Percentiles rank a stretch among this genome's conserved stretches.
These are phyloP conservation scores for Allium fistulosum DNA, from an alignment of 106 monocot species.

Conservation along the genomic window DNA sequence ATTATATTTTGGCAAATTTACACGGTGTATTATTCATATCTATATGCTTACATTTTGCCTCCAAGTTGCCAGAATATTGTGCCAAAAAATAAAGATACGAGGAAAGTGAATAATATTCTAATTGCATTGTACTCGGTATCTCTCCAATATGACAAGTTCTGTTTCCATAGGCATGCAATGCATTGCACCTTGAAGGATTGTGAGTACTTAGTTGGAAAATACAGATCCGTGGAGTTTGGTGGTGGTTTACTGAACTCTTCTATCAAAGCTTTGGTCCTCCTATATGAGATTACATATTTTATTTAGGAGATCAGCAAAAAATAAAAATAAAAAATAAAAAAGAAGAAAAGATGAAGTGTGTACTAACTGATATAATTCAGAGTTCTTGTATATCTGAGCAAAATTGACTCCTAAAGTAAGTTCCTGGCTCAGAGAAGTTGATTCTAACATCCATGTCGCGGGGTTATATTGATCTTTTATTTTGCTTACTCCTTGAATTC, in stretches of 20 bases:
- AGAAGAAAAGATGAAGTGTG: not conserved
- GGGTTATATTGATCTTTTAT: conserved; percentile 40
- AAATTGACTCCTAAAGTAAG: conserved; percentile 28
- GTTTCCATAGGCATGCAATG: conserved; percentile 62
- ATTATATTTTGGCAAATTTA: too few species aligned
- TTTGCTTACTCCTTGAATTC: conserved; percentile 24
- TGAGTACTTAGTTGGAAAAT: conserved; percentile 53
- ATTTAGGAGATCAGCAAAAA: not conserved
- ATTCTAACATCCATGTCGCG: conserved; percentile 53
- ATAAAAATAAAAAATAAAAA: too few species aligned
- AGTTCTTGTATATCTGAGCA: conserved; percentile 29
- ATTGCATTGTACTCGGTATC: conserved; percentile 46
- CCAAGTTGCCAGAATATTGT: conserved; percentile 58
- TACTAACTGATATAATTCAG: conserved; percentile 29
- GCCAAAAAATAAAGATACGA: conserved; percentile 50
- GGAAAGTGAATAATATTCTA: conserved; percentile 34
- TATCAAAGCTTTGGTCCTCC: conserved; percentile 45
- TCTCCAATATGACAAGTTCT: conserved; percentile 54
- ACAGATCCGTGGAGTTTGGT: conserved; percentile 29
- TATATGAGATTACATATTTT: conserved; percentile 5
- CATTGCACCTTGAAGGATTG: conserved; percentile 35
- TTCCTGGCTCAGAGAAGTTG: conserved; percentile 28
- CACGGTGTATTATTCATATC: too few species aligned
- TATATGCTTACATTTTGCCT: conserved; percentile 24
- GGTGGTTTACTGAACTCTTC: conserved; percentile 36